A percentile compares a stretch with the other conserved stretches of the same genome.
Evolutionary conservation across 2,329 filamentous ascomycete genomes (phyloP).

Genomic region (Apiospora sp.): DNA sequence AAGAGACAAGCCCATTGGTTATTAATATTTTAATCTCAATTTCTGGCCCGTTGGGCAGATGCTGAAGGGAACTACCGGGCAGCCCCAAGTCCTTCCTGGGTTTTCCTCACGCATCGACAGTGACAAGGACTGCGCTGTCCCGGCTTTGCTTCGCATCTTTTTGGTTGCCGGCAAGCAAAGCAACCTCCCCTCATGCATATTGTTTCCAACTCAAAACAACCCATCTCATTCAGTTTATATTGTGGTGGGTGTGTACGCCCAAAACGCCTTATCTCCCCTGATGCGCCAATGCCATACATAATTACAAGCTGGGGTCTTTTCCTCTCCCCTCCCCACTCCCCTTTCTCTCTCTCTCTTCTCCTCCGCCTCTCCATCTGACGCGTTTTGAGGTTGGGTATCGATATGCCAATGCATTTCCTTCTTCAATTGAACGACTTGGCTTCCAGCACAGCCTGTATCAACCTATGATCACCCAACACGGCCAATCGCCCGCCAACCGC

Average conservation of each 20-base stretch:
- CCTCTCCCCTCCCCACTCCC: background rate
- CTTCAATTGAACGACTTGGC: slow-evolving; percentile 60
- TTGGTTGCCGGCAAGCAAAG: background rate
- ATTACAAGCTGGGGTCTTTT: background rate
- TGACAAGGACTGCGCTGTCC: background rate
- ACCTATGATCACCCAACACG: slow-evolving; percentile 52
- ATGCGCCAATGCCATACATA: slow-evolving; percentile 13
- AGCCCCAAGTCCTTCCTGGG: background rate
- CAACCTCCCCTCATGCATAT: background rate
- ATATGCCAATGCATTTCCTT: background rate
- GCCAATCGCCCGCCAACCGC: slow-evolving; percentile 60
- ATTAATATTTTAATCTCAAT: background rate
- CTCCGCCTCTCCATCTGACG: background rate
- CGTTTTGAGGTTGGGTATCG: background rate
- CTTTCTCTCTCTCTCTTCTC: background rate
- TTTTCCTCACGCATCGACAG: background rate
- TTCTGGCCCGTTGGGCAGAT: background rate
- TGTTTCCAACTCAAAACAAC: slow-evolving; percentile 8
- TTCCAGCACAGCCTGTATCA: slow-evolving; percentile 62
- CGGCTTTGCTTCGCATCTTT: background rate
- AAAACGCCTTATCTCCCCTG: slow-evolving; percentile 14
- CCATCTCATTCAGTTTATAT: slow-evolving; percentile 1
- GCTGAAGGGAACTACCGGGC: background rate
- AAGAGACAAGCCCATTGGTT: background rate
- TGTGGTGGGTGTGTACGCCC: slow-evolving; percentile 3